phyloP scores from a whole-genome alignment of 2,329 filamentous ascomycete genomes.

The Verticillium dahliae region DNA sequence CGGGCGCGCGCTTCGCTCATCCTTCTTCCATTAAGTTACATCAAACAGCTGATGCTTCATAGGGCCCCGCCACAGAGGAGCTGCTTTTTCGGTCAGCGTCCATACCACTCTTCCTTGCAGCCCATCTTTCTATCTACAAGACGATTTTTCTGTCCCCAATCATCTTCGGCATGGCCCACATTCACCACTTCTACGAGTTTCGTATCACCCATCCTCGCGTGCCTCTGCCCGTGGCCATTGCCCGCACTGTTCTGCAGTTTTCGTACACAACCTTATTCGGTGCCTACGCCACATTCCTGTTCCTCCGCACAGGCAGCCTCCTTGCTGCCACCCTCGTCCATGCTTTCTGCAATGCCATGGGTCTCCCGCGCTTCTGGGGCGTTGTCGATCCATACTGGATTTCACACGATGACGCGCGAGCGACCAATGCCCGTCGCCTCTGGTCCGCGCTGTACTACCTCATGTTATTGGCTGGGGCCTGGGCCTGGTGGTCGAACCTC shows the following conservation, averaged over 20 bases:
- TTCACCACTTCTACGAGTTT: conserved; percentile 97
- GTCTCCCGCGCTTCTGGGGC: conserved; percentile 81
- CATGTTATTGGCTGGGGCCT: conserved; percentile 64
- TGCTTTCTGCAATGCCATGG: conserved; percentile 88
- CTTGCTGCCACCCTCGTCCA: conserved; percentile 71
- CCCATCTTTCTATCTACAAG: conserved; percentile 45
- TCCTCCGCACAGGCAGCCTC: conserved; percentile 76
- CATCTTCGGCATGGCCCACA: conserved; percentile 86
- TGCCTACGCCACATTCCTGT: conserved; percentile 86
- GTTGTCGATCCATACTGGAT: conserved; percentile 52
- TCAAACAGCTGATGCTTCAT: neutral
- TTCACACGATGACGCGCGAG: neutral
- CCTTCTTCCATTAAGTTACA: neutral
- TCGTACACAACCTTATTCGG: conserved; percentile 89
- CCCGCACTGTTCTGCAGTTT: conserved; percentile 77
- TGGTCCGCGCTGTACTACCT: conserved; percentile 80
- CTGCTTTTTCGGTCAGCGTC: conserved; percentile 86
- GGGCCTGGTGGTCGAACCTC: conserved; percentile 63
- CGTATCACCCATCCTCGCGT: conserved; percentile 70
- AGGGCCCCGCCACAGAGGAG: conserved; percentile 89
- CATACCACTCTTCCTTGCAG: conserved; percentile 73
- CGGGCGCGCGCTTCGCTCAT: neutral
- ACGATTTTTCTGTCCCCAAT: conserved; percentile 80
- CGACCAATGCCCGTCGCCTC: conserved; percentile 7
- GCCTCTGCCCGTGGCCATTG: conserved; percentile 53